Evolutionary conservation across 768 basidiomycete genomes (phyloP).

Genomic region (Lentinula sp.): DNA sequence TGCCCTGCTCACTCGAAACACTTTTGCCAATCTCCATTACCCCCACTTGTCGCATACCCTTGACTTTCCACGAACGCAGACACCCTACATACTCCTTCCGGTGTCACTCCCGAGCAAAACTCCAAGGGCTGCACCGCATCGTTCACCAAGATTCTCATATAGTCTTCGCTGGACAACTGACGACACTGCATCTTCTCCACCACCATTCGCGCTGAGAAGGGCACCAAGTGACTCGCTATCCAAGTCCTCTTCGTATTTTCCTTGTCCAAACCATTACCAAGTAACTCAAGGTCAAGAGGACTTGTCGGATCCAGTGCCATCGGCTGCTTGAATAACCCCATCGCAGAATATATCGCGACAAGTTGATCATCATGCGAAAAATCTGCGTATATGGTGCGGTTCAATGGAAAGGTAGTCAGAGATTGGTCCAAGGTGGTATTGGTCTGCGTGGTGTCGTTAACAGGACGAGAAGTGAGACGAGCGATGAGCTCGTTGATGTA

Average conservation of each 20-base stretch:
- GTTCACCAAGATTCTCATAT: conserved; percentile 74
- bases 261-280: too few relatives aligned
- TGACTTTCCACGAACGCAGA: conserved; percentile 67
- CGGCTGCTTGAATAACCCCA: conserved; percentile 43
- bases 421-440: conserved; percentile 65
- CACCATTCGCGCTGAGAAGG: conserved; percentile 72
- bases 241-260: conserved; percentile 31
- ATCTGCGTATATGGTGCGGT: conserved; percentile 64
- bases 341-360: conserved; percentile 66
- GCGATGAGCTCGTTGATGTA: conserved; percentile 88
- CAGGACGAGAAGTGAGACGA: conserved; percentile 58
- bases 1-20: conserved; percentile 16
- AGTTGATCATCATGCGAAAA: conserved; percentile 87
- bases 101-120: conserved; percentile 42
- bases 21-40: conserved; percentile 65
- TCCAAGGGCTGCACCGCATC: conserved; percentile 59
- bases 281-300: conserved; percentile 16
- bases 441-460: conserved; percentile 66
- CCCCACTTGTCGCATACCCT: conserved; percentile 57
- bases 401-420: conserved; percentile 65
- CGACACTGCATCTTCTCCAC: conserved; percentile 36
- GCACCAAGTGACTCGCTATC: conserved; percentile 55
- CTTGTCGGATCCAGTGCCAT: conserved; percentile 24
- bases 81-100: conserved; percentile 54
- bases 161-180: conserved; percentile 22